Evolutionary conservation across 371 early-diverging fungal species (phyloP), one percentile per base, ranked within the genome.

Genomic region (Smittium mucronatum): DNA sequence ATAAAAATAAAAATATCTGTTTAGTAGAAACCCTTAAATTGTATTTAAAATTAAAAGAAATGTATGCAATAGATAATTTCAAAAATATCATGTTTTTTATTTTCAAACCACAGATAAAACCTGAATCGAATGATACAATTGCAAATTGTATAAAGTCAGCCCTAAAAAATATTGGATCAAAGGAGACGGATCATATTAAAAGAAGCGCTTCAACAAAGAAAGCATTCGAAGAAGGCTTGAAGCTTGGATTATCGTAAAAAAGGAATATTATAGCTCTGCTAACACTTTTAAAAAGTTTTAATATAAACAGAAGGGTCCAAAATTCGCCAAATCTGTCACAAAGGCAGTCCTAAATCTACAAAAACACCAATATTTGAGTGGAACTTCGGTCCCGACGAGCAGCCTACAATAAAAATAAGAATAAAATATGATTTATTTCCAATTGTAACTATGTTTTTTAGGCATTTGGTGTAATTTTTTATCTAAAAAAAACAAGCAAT

Each of bases 51-150:
- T 8, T 63, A 63, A n/a, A 11, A 15, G n/a, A 63, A 63, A 63
- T 11, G 16, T 32, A 63, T 63, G 63, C 32, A 16, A 63, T 26
- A 32, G 63, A n/a, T 5, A 28, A 63, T 29, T n/a, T 11, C 5
- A n/a, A 63, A 63, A 63, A 63, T 28, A 63, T n/a, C 28, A 63
- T 63, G 63, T 63, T 63, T 32, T 63, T 63, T 63, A 28, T 63
- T 11, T 11, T n/a, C n/a, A 63, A 5, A 63, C 63, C 32, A 63
- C 26, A 26, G 8, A 32, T 63, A 26, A 63, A 63, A 11, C n/a
- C 28, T 32, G 63, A 11, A 63, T 63, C 63, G 28, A 63, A 63
- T 28, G 63, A n/a, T 28, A 63, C 63, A 15, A 63, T 63, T 11
- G 26, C 63, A 8, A 63, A 28, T 8, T 29, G 63, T 11, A 63